Evolutionary conservation across 2,329 filamentous ascomycete genomes (phyloP), one percentile per base, ranked within the genome.

Genomic region (Diaporthe citrichinensis): DNA sequence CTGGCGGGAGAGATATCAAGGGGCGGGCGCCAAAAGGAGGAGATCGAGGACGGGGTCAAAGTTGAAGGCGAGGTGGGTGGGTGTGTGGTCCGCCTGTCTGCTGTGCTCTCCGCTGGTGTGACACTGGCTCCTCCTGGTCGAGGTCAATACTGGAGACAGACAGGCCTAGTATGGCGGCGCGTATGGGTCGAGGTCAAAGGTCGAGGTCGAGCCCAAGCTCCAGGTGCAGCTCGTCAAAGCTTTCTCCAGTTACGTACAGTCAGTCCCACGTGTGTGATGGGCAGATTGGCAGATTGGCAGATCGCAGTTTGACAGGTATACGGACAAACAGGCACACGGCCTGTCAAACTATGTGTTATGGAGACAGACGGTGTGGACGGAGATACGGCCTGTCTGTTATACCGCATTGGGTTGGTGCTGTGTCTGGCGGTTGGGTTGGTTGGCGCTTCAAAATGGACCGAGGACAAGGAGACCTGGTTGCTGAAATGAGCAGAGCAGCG

Each of bases 111-210:
- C 41, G 25, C 65, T 69, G 65, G 65, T 69, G 65, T 69, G 65
- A 69, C 65, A 69, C 65, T 55, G 65, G 65, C 65, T 55, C 46
- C 41, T 69, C 65, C 65, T 53, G 34, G 65, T 53, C 46, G 31
- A 68, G 31, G 65, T 28, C 46, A 53, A 68, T 53, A 53, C 46
- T 68, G 65, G 65, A 51, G 46, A 53, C 34, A 34, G 65, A 53
- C 46, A 23, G 65, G 28, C 31, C 65, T 51, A 51, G 14, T 34
- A 4, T n/a, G 36, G 57, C 36, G 36, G 57, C 36, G 15, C 15
- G 36, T 28, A 44, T 41, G 59, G 59, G n/a, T 62, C 36, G 58
- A 62, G 39, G 39, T 31, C 9, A 17, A 17, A 61, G 23, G 34
- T 41, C 20, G 23, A 59, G 36, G 36, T 67, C 25, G 46, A 51